phyloP scores from a whole-genome alignment of 441 rosid genomes.

The Jatropha multifida region DNA sequence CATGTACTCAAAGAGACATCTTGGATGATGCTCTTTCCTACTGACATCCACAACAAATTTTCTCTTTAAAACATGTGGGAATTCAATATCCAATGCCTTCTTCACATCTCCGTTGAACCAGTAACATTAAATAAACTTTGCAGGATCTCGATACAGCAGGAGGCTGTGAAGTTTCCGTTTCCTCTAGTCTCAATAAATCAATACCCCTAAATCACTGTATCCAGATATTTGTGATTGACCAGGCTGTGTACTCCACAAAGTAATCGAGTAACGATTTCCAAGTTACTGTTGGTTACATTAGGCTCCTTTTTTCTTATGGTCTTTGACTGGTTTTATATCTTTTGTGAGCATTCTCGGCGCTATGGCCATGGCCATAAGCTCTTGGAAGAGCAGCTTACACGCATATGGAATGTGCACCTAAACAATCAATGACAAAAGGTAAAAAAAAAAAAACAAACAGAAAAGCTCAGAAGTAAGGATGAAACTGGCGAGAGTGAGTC shows the following conservation, averaged over 20 bases:
- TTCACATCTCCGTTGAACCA: not conserved
- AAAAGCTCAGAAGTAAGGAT: not conserved
- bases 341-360: conserved; percentile 95
- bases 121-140: not conserved
- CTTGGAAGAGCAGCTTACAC: conserved; percentile 91
- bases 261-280: not conserved
- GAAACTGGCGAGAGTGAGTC: not conserved
- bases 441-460: not conserved
- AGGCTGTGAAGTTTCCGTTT: not conserved
- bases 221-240: not conserved
- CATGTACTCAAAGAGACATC: not conserved
- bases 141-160: not conserved
- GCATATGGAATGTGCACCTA: conserved; percentile 98
- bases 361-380: conserved; percentile 98
- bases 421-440: not conserved
- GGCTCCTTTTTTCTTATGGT: conserved; percentile 62
- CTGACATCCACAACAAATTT: not conserved
- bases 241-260: not conserved
- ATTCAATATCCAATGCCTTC: not conserved
- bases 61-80: not conserved
- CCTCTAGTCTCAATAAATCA: not conserved
- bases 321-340: conserved; percentile 45
- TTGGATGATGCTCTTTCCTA: not conserved
- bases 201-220: not conserved
- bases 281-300: conserved; percentile 3